Base-by-base conservation (phyloP, 306 rosid genomes). In the Quercus rubra region DNA sequence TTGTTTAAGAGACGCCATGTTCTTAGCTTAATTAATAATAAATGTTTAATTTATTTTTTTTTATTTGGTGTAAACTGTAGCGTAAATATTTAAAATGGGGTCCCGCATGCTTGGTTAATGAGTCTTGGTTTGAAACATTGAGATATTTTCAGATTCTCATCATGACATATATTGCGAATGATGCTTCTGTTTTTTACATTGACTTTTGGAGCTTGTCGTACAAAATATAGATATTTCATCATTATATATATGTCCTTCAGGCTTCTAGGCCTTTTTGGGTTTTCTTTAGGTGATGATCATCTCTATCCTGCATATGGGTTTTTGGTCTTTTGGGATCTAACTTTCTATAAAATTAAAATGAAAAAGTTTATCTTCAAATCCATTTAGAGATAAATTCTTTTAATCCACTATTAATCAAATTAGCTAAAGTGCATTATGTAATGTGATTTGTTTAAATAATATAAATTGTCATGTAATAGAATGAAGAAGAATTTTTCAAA, bases 181-280 rank as follows among this genome's bases (percentile, higher is more conserved):
- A 84, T 87, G 88, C 77, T 76, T 83, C 85, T 77, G 83, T 85
- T 87, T 86, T 86, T 83, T 66, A 85, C 67, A 75, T 87, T 88
- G 90, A 89, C 97, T 89, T 93, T 88, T 58, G 14, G 72, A 3
- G 19, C 21, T 78, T 18, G 72, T 73, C 74, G 15, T 55, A 35
- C 77, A 27, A 54, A 18, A 51, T 75, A 31, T 56, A 71, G 78
- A 62, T 57, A 79, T 77, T 84, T 77, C 87, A 78, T 82, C 72
- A 78, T 85, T 83, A 52, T 77, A 25, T 74, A 74, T 66, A 5
- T 27, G 66, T 61, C 82, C 79, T 69, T 51, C 49, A 58, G 6
- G 54, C 54, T 46, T 46, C 74, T 57, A 18, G 79, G 73, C 87
- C 74, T 77, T 84, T 67, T 73, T 67, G 38, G 74, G 74, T 81